These are phyloP conservation scores for Chernovozyma sophiae-reginae DNA, from an alignment of 1,139 yeast species.

Conservation along the genomic window DNA sequence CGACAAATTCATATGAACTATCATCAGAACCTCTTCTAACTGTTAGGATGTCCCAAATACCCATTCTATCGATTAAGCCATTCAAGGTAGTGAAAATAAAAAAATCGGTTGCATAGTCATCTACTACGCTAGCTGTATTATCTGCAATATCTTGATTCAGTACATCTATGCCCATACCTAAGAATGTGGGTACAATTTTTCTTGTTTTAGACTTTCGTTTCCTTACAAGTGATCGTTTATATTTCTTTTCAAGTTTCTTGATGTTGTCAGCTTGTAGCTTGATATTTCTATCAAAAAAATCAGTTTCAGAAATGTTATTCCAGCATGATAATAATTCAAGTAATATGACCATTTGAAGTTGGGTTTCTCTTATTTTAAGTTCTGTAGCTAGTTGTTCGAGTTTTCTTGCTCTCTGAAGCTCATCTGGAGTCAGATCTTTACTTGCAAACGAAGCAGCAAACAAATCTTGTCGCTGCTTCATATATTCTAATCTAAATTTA, in stretches of 20 bases:
- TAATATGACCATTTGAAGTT: slow-evolving; percentile 56
- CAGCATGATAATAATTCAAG: slow-evolving; percentile 39
- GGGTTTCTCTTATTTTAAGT: slow-evolving; percentile 63
- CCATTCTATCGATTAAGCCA: slow-evolving; percentile 48
- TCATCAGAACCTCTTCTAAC: slow-evolving; percentile 26
- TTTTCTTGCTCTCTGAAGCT: neutral
- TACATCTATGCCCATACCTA: slow-evolving; percentile 36
- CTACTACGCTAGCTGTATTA: neutral
- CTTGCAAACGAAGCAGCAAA: neutral
- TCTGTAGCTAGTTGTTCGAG: neutral
- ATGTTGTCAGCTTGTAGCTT: slow-evolving; percentile 21
- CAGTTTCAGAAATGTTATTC: slow-evolving; percentile 23
- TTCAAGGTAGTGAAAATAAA: slow-evolving; percentile 27
- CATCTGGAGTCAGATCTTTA: neutral
- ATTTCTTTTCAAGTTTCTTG: slow-evolving; percentile 19
- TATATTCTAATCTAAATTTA: slow-evolving; percentile 17
- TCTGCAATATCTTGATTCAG: slow-evolving; percentile 2
- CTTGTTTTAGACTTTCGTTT: slow-evolving; percentile 16
- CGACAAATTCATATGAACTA: slow-evolving; percentile 47
- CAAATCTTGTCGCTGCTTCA: slow-evolving; percentile 12
- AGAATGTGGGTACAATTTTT: slow-evolving; percentile 37
- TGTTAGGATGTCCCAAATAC: slow-evolving; percentile 51
- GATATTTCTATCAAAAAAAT: slow-evolving; percentile 18
- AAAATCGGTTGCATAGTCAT: neutral
- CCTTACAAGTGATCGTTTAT: slow-evolving; percentile 35